Percentiles rank a stretch among this genome's conserved stretches.
These are phyloP conservation scores for Hanseniaspora nectarophila DNA, from an alignment of 805 yeast genomes.

Conservation along the genomic window DNA sequence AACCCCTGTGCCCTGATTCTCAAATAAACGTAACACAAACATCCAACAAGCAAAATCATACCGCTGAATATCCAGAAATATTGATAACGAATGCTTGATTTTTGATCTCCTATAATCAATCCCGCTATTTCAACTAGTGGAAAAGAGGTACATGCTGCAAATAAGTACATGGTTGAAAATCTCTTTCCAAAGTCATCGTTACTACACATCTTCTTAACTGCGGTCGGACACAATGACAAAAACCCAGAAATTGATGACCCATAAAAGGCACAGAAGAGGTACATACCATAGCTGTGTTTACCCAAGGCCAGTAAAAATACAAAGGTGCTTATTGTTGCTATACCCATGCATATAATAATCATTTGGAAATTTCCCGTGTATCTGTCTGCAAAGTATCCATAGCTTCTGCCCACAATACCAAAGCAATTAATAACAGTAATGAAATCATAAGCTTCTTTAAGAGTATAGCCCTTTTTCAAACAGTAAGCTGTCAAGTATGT, in stretches of 20 bases:
- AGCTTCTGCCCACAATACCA: conserved; percentile 42
- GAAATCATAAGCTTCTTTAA: conserved; percentile 31
- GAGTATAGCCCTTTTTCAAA: conserved; percentile 32
- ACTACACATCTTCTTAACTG: conserved; percentile 54
- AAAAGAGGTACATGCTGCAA: conserved; percentile 39
- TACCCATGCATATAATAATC: conserved; percentile 37
- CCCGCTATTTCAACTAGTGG: conserved; percentile 39
- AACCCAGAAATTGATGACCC: conserved; percentile 55
- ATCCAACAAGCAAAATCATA: conserved; percentile 29
- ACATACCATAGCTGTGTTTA: conserved; percentile 30
- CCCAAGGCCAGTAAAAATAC: conserved; percentile 64
- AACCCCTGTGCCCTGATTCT: conserved; percentile 36
- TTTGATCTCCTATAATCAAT: conserved; percentile 33
- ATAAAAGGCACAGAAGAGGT: conserved; percentile 41
- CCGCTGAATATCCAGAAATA: conserved; percentile 29
- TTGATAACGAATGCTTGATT: conserved; percentile 26
- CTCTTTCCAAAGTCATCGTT: conserved; percentile 55
- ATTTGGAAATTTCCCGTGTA: conserved; percentile 45
- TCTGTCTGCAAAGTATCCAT: conserved; percentile 49
- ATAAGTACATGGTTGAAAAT: conserved; percentile 54
- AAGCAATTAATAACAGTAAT: conserved; percentile 34
- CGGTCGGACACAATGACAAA: conserved; percentile 53
- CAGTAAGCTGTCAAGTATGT: conserved; percentile 42
- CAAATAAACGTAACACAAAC: conserved; percentile 32
- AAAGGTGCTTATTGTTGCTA: conserved; percentile 39